Evolutionary conservation across 2,329 filamentous ascomycete genomes (phyloP).

Genomic region (Clarireedia homoeocarpa): DNA sequence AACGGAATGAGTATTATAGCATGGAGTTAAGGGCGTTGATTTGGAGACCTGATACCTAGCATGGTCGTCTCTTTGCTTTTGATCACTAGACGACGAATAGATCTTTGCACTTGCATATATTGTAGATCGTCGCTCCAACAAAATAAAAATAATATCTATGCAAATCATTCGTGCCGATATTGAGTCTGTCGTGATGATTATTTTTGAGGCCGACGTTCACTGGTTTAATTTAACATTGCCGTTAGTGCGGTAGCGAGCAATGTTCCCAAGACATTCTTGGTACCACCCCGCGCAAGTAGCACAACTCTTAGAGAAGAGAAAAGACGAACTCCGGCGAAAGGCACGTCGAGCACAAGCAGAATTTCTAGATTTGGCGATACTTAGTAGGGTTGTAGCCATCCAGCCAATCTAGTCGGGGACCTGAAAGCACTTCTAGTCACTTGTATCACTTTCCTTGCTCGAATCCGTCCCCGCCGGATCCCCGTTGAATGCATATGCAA

Average conservation of each 20-base stretch:
- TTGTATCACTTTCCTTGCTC: no score
- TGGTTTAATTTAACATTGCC: no score
- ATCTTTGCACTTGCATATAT: neutral
- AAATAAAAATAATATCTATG: neutral
- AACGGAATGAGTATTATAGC: constrained; percentile 4
- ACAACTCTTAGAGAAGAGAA: no score
- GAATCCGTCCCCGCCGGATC: neutral
- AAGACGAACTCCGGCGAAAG: no score
- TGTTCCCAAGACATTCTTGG: no score
- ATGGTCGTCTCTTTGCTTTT: neutral
- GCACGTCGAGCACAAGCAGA: no score
- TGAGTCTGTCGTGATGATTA: neutral
- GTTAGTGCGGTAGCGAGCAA: no score
- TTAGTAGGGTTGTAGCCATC: no score
- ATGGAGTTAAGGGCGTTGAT: constrained; percentile 6
- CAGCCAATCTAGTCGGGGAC: no score
- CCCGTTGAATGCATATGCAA: neutral
- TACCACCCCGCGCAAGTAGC: no score
- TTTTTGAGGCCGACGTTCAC: neutral
- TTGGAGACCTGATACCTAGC: constrained; percentile 2
- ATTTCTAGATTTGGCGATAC: no score
- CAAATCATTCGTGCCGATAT: neutral
- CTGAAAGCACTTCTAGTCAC: no score
- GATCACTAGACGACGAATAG: neutral
- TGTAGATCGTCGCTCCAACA: neutral